phyloP scores from a whole-genome alignment of 495 filamentous ascomycete species.

The Pyrenula aspistea region DNA sequence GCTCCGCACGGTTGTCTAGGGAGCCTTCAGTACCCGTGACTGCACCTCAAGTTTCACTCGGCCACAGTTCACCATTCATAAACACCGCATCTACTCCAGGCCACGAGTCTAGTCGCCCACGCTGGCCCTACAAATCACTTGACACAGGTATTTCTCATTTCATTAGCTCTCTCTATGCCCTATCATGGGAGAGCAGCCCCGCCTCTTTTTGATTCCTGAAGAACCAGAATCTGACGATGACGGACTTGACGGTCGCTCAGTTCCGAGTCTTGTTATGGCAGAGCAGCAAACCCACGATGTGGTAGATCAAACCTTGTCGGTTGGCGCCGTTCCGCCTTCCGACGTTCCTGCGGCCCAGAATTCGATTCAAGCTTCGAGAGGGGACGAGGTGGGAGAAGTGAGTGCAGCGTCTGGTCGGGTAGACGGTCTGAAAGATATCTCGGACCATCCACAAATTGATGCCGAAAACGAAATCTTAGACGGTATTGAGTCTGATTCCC shows the following conservation, averaged over 20 bases:
- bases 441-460: background rate
- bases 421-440: background rate
- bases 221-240: conserved; percentile 5
- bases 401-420: background rate
- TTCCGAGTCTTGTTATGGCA: conserved; percentile 67
- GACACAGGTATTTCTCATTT: conserved; percentile 4
- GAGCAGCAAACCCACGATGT: conserved; percentile 66
- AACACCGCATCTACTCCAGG: background rate
- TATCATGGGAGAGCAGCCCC: conserved; percentile 8
- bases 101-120: background rate
- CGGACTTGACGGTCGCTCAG: conserved; percentile 25
- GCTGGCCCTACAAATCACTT: conserved; percentile 24
- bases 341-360: conserved; percentile 57
- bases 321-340: conserved; percentile 59
- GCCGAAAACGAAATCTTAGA: background rate
- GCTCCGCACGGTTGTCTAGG: background rate
- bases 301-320: conserved; percentile 67
- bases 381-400: conserved; percentile 34
- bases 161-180: conserved; percentile 9
- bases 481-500: background rate
- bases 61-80: background rate
- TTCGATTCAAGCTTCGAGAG: conserved; percentile 40
- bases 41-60: background rate
- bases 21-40: background rate
- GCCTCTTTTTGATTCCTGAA: conserved; percentile 9